phyloP scores from a whole-genome alignment of 2,329 filamentous ascomycete species.

The Microascus cirrosus region DNA sequence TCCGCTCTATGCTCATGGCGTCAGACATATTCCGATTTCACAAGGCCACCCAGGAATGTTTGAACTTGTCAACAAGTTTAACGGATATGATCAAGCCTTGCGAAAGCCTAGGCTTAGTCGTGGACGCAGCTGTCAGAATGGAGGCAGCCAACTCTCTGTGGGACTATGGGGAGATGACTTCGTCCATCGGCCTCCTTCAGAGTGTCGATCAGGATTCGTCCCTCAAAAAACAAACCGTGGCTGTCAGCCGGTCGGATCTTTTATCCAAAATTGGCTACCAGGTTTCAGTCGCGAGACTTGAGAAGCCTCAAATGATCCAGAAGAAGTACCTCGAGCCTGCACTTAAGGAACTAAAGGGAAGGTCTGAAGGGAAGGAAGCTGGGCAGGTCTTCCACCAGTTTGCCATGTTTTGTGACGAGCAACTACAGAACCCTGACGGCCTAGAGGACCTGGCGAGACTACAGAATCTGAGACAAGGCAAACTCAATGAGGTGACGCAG shows the following conservation, averaged over 20 bases:
- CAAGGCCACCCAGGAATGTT: conserved; percentile 70
- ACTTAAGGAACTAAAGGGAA: conserved; percentile 65
- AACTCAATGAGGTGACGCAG: conserved; percentile 68
- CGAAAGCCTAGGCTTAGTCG: conserved; percentile 57
- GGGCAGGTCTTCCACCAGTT: conserved; percentile 91
- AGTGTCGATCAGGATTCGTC: conserved; percentile 50
- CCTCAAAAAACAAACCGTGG: conserved; percentile 57
- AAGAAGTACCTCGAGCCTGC: conserved; percentile 76
- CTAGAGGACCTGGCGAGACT: conserved; percentile 77
- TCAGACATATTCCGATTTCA: conserved; percentile 70
- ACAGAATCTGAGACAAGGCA: conserved; percentile 66
- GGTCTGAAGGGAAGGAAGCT: conserved; percentile 58
- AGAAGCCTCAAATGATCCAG: conserved; percentile 85
- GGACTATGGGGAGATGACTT: conserved; percentile 83
- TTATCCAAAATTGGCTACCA: conserved; percentile 82
- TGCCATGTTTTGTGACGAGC: conserved; percentile 87
- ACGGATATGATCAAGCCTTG: conserved; percentile 64
- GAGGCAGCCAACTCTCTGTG: conserved; percentile 86
- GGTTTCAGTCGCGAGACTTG: conserved; percentile 78
- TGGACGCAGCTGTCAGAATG: conserved; percentile 66
- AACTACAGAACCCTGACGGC: conserved; percentile 76
- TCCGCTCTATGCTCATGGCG: conserved; percentile 64
- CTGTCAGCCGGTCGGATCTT: conserved; percentile 64
- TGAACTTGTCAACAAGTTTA: conserved; percentile 78
- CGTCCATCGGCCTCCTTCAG: conserved; percentile 82